Percentiles rank a stretch among this genome's conserved stretches.
These are phyloP conservation scores for Ustilago trichophora DNA, from an alignment of 1,284 basidiomycete species.

Conservation along the genomic window DNA sequence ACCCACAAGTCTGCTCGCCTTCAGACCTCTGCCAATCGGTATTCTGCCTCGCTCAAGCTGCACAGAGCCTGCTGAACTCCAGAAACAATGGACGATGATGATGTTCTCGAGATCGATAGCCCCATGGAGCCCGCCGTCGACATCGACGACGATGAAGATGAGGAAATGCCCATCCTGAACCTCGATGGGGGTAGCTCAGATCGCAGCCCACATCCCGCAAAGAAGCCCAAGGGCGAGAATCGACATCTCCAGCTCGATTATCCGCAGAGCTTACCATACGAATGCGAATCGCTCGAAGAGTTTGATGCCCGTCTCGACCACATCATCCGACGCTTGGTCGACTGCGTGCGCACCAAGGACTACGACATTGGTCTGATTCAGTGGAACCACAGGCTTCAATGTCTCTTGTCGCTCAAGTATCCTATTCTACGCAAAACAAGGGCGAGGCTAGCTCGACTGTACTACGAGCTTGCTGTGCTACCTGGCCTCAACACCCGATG, in stretches of 20 bases:
- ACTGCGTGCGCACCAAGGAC: slow-evolving; percentile 81
- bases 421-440: slow-evolving; percentile 71
- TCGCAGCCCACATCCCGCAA: slow-evolving; percentile 13
- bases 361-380: slow-evolving; percentile 70
- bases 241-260: slow-evolving; percentile 59
- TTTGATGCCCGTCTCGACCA: slow-evolving; percentile 83
- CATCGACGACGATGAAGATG: slow-evolving; percentile 47
- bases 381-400: slow-evolving; percentile 67
- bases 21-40: no score
- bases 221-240: slow-evolving; percentile 37
- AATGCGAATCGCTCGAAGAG: slow-evolving; percentile 79
- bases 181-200: slow-evolving; percentile 23
- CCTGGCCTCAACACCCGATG: slow-evolving; percentile 79
- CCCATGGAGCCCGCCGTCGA: slow-evolving; percentile 55
- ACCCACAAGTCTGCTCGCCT: no score
- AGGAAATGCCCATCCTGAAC: slow-evolving; percentile 35
- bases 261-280: slow-evolving; percentile 75
- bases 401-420: slow-evolving; percentile 65
- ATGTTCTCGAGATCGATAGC: slow-evolving; percentile 51
- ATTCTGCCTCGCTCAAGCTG: no score
- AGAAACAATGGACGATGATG: slow-evolving; percentile 47
- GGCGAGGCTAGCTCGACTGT: slow-evolving; percentile 80
- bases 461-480: slow-evolving; percentile 80
- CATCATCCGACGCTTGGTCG: slow-evolving; percentile 77
- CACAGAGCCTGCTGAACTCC: background rate